Conservation (phyloP, 1,139 yeast species). For the Scheffersomyces parashehatae region DNA sequence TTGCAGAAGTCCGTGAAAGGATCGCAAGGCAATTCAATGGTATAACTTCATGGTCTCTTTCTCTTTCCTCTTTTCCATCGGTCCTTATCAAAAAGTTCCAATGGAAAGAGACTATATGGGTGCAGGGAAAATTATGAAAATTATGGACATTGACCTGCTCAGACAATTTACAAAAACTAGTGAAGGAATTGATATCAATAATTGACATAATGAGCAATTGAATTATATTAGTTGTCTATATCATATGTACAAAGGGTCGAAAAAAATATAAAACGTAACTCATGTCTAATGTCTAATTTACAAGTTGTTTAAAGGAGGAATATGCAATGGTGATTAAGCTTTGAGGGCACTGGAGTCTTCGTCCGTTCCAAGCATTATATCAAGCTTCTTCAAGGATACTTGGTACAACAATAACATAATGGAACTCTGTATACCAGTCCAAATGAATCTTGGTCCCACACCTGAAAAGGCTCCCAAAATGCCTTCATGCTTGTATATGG, state of each 20-base stretch:
- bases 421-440: slow-evolving; percentile 96
- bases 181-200: slow-evolving; percentile 1
- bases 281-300: neutral
- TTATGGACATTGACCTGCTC: too few relatives aligned
- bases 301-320: too few relatives aligned
- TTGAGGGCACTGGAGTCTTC: neutral
- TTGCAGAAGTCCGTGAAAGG: too few relatives aligned
- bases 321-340: too few relatives aligned
- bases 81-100: too few relatives aligned
- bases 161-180: neutral
- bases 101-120: too few relatives aligned
- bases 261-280: neutral
- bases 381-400: slow-evolving; percentile 46
- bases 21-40: too few relatives aligned
- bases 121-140: too few relatives aligned
- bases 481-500: slow-evolving; percentile 76
- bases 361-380: slow-evolving; percentile 12
- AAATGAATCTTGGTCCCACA: slow-evolving; percentile 92
- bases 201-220: neutral
- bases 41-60: too few relatives aligned
- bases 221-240: neutral
- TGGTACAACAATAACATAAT: slow-evolving; percentile 91
- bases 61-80: too few relatives aligned
- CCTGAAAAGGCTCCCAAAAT: slow-evolving; percentile 82
- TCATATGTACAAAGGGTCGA: too few relatives aligned